A percentile compares a stretch with the other conserved stretches of the same genome.
Conservation (phyloP, 202 grass and related monocot species). For the Digitaria exilis region DNA sequence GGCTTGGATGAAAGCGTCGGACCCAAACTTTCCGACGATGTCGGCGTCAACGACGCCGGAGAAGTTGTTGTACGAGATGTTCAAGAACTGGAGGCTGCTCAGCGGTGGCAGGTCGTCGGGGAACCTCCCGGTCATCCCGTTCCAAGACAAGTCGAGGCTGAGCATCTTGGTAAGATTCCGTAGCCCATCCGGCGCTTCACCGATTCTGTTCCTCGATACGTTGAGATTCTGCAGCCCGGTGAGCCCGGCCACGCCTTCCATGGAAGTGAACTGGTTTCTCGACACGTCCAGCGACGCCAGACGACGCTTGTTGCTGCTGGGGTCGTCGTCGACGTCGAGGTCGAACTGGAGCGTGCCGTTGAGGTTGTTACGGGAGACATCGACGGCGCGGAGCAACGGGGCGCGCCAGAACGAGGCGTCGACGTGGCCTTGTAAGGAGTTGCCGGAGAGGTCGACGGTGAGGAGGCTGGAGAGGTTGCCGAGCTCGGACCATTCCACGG, state of each 20-base stretch:
- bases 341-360: slow-evolving; percentile 50
- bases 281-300: slow-evolving; percentile 53
- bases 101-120: slow-evolving; percentile 61
- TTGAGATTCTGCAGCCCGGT: slow-evolving; percentile 42
- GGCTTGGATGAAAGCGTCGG: slow-evolving; percentile 46
- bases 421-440: slow-evolving; percentile 57
- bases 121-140: slow-evolving; percentile 55
- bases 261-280: slow-evolving; percentile 56
- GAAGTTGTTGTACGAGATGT: slow-evolving; percentile 79
- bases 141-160: slow-evolving; percentile 53
- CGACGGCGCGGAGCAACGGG: slow-evolving; percentile 38
- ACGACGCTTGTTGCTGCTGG: neutral
- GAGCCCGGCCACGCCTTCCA: slow-evolving; percentile 20
- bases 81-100: slow-evolving; percentile 33
- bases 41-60: slow-evolving; percentile 39
- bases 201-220: slow-evolving; percentile 52
- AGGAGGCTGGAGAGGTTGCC: slow-evolving; percentile 51
- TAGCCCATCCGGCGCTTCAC: slow-evolving; percentile 36
- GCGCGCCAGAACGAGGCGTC: slow-evolving; percentile 42
- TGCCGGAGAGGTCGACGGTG: slow-evolving; percentile 59
- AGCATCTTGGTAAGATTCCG: slow-evolving; percentile 11
- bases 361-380: slow-evolving; percentile 55
- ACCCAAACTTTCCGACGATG: slow-evolving; percentile 48
- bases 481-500: slow-evolving; percentile 48
- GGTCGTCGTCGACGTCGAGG: too few species aligned